phyloP scores from a whole-genome alignment of 2,329 filamentous ascomycete species.

The Neofusicoccum sp. region DNA sequence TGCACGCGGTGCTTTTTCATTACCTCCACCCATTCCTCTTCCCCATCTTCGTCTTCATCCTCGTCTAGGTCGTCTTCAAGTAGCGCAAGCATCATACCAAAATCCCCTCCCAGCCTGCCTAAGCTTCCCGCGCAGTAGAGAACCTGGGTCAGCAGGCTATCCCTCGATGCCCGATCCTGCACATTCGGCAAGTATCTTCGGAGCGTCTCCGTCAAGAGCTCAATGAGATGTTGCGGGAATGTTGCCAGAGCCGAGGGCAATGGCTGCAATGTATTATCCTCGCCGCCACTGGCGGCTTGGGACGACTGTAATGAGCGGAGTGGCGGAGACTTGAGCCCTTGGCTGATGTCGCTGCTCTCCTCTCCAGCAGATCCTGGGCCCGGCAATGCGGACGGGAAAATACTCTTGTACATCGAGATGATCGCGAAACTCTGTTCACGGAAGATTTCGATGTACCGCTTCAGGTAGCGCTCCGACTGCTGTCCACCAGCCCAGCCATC shows the following conservation, averaged over 20 bases:
- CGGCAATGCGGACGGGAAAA: slow-evolving; percentile 66
- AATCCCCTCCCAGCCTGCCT: slow-evolving; percentile 86
- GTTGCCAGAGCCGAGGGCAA: slow-evolving; percentile 76
- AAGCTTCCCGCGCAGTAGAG: slow-evolving; percentile 91
- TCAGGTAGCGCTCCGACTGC: slow-evolving; percentile 91
- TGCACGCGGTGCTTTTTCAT: slow-evolving; percentile 84
- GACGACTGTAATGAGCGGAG: too few species aligned
- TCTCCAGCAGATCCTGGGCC: slow-evolving; percentile 29
- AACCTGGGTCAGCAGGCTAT: slow-evolving; percentile 88
- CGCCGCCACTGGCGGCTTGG: slow-evolving; percentile 21
- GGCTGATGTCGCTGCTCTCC: background rate
- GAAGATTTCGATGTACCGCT: slow-evolving; percentile 95
- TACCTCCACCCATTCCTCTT: slow-evolving; percentile 79
- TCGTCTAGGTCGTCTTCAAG: slow-evolving; percentile 54
- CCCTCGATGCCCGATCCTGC: slow-evolving; percentile 72
- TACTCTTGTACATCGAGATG: slow-evolving; percentile 88
- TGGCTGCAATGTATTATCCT: slow-evolving; percentile 44
- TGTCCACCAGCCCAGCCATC: slow-evolving; percentile 67
- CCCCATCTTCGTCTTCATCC: slow-evolving; percentile 34
- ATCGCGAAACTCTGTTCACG: slow-evolving; percentile 96
- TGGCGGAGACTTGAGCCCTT: background rate
- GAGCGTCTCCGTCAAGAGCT: slow-evolving; percentile 75
- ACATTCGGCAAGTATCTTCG: slow-evolving; percentile 76
- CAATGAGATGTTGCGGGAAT: slow-evolving; percentile 80
- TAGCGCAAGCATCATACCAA: slow-evolving; percentile 78